Conservation (phyloP, 352 stramenopile genomes). For the Globisporangium solare region DNA sequence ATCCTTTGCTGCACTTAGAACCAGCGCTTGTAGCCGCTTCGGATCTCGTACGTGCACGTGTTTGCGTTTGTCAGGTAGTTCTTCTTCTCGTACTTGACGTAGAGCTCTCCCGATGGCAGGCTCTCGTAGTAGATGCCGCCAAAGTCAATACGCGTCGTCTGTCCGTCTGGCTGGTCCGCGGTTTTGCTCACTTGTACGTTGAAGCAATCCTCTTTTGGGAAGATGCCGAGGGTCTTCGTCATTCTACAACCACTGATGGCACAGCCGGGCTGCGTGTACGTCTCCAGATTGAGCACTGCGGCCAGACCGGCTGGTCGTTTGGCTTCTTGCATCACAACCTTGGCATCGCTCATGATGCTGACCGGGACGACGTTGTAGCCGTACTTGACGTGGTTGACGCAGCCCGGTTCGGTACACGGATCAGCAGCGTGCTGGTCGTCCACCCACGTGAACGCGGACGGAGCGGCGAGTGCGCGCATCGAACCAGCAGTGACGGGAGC, state of each 20-base stretch:
- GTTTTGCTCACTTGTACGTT: conserved; percentile 28
- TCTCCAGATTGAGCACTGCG: conserved; percentile 36
- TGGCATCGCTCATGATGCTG: conserved; percentile 27
- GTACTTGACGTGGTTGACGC: conserved; percentile 48
- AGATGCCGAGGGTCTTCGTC: conserved; percentile 26
- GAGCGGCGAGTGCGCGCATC: conserved; percentile 7
- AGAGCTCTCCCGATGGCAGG: conserved; percentile 44
- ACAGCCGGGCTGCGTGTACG: conserved; percentile 46
- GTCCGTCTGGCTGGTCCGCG: conserved; percentile 32
- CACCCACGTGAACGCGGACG: conserved; percentile 35
- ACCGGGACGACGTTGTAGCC: conserved; percentile 41
- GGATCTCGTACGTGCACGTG: conserved; percentile 46
- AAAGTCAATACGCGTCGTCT: conserved; percentile 37
- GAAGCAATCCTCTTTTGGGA: conserved; percentile 42
- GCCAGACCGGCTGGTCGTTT: conserved; percentile 27
- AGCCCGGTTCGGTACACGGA: conserved; percentile 26
- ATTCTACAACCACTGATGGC: conserved; percentile 35
- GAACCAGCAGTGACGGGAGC: conserved; percentile 5
- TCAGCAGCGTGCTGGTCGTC: conserved; percentile 36
- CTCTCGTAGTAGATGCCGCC: conserved; percentile 57
- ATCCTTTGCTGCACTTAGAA: conserved; percentile 18
- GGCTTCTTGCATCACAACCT: conserved; percentile 36
- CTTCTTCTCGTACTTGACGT: conserved; percentile 46
- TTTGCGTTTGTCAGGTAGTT: conserved; percentile 43
- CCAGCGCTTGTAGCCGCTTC: conserved; percentile 51